phyloP scores from a whole-genome alignment of 2,329 filamentous ascomycete genomes.

The Colletotrichum nymphaeae region DNA sequence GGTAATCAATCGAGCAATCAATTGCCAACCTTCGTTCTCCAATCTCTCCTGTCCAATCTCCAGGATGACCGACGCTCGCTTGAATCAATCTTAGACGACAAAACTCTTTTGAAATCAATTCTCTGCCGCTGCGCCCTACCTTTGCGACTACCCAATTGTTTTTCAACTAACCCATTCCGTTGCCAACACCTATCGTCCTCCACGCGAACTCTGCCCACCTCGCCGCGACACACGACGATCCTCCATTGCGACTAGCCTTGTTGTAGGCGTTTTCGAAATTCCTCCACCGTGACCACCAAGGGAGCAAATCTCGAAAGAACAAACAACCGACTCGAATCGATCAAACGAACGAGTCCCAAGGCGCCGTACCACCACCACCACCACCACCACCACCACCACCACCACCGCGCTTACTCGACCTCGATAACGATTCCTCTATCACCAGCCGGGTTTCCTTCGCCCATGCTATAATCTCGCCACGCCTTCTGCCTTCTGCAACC shows the following conservation, averaged over 20 bases:
- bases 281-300: neutral
- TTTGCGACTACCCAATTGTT: neutral
- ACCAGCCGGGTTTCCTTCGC: neutral
- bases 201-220: neutral
- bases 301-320: neutral
- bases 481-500: neutral
- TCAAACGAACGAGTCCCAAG: neutral
- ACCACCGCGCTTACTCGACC: neutral
- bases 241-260: neutral
- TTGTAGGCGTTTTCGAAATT: conserved; percentile 6
- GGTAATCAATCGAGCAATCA: conserved; percentile 19
- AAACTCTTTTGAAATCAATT: neutral
- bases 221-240: neutral
- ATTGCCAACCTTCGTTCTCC: neutral
- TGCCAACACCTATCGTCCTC: conserved; percentile 3
- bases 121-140: neutral
- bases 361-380: neutral
- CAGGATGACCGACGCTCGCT: conserved; percentile 34
- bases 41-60: conserved; percentile 19
- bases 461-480: neutral
- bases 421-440: neutral
- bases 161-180: neutral
- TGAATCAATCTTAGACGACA: neutral
- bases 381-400: neutral
- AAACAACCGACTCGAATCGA: neutral